Percentiles rank a stretch among this genome's conserved stretches.
Evolutionary conservation across 2,329 filamentous ascomycete species (phyloP).

Genomic region (Phyllosticta paracitricarpa): DNA sequence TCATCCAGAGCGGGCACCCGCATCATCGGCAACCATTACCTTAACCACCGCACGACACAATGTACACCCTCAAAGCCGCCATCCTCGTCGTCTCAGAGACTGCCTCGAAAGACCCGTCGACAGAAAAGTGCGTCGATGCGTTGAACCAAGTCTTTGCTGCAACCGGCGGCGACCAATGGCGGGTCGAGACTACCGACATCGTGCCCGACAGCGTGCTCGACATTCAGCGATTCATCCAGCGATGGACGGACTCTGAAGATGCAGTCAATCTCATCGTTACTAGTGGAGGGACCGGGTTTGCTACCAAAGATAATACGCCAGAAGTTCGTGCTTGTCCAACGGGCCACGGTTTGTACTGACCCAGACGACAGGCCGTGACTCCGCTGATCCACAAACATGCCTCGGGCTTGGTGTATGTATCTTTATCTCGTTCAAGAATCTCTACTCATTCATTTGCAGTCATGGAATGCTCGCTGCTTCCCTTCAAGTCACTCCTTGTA

Average conservation of each 20-base stretch:
- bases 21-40: neutral
- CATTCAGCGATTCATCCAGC: conserved; percentile 63
- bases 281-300: conserved; percentile 90
- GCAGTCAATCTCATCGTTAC: conserved; percentile 69
- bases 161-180: conserved; percentile 63
- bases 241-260: conserved; percentile 59
- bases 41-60: conserved; percentile 7
- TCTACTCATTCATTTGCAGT: conserved; percentile 23
- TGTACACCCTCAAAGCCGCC: conserved; percentile 52
- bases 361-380: conserved; percentile 53
- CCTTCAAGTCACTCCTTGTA: conserved; percentile 79
- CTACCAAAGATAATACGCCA: conserved; percentile 73
- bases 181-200: conserved; percentile 58
- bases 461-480: conserved; percentile 89
- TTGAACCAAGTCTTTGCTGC: conserved; percentile 60
- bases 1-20: neutral
- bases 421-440: neutral
- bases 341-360: conserved; percentile 11
- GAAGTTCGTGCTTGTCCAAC: conserved; percentile 50
- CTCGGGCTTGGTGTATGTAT: conserved; percentile 64
- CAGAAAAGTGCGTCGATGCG: conserved; percentile 61
- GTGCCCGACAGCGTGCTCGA: conserved; percentile 65
- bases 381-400: conserved; percentile 76
- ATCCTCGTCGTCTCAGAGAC: conserved; percentile 89
- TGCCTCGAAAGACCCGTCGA: conserved; percentile 65